Evolutionary conservation across 163 green algal species (phyloP).

Genomic region (Scenedesmus sp.): DNA sequence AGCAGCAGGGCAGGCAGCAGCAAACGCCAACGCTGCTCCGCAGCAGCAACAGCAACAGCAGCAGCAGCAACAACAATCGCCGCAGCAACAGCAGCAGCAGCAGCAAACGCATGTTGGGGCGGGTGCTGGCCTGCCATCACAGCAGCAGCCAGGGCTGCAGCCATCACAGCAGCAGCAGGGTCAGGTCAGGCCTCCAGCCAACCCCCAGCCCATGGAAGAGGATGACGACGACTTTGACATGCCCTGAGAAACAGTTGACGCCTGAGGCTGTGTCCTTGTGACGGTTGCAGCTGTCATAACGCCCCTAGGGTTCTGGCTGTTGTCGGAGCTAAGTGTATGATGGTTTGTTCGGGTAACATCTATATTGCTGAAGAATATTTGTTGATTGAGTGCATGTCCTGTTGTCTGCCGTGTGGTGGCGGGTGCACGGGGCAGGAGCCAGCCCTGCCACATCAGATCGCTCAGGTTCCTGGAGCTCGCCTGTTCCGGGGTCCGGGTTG

Average conservation of each 20-base stretch:
- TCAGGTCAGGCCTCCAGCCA: background rate
- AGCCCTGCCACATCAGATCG: background rate
- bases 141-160: background rate
- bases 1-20: background rate
- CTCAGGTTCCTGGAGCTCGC: background rate
- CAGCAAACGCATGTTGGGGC: background rate
- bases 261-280: background rate
- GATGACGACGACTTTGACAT: slow-evolving; percentile 51
- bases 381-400: background rate
- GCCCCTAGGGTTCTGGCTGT: background rate
- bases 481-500: too few relatives aligned
- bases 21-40: background rate
- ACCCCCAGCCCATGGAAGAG: background rate
- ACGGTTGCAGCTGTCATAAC: background rate
- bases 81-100: background rate
- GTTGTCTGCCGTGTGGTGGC: background rate
- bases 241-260: slow-evolving; percentile 1
- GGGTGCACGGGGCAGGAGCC: background rate
- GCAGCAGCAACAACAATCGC: background rate
- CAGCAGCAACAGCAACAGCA: slow-evolving; percentile 40
- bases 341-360: background rate
- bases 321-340: background rate
- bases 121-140: background rate
- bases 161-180: background rate
- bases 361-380: background rate